Evolutionary conservation across 139 green algal genomes (phyloP), one percentile per base, ranked within the genome.

Genomic region (Micromonas commoda): DNA sequence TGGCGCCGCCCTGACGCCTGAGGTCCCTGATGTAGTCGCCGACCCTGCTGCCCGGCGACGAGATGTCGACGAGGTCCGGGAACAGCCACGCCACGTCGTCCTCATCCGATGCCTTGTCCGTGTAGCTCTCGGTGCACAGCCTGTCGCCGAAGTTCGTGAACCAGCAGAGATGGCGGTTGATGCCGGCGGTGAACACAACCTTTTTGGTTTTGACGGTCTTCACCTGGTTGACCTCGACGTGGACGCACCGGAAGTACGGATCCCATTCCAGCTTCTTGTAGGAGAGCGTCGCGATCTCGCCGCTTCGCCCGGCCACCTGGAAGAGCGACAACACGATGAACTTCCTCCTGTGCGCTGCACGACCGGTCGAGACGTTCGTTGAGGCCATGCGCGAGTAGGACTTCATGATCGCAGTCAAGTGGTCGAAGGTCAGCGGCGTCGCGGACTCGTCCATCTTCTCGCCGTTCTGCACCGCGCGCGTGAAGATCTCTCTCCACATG

Each of bases 251-350:
- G 63, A 70, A 19, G 9, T 70, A 9, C 16, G 9, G 9, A 19
- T 70, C 63, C 63, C 63, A 70, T 20, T 70, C 29, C 63, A 70
- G 63, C 28, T 35, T 35, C 28, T 33, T 70, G 29, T 39, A 39
- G 6, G 63, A 39, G 6, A 70, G 9, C 9, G 16, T 28, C 9
- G 9, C 63, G 28, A 70, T 70, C 63, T 70, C 63, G 29, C 63
- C 63, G 28, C 28, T 70, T 31, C 63, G 63, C 28, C 63, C 63
- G 29, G 63, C 63, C 13, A 70, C 63, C 6, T 39, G 63, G 6
- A 9, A 70, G 13, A 70, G 29, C 13, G 63, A 70, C 9, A 70
- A 19, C 13, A 70, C 20, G 63, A 6, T 70, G 63, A 70, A 70
- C 29, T 70, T 70, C 29, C 63, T 9, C 63, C 6, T 19, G 29